Evolutionary conservation across 2,329 filamentous ascomycete genomes (phyloP), one percentile per base, ranked within the genome.

Genomic region (Thielaviopsis euricoi): DNA sequence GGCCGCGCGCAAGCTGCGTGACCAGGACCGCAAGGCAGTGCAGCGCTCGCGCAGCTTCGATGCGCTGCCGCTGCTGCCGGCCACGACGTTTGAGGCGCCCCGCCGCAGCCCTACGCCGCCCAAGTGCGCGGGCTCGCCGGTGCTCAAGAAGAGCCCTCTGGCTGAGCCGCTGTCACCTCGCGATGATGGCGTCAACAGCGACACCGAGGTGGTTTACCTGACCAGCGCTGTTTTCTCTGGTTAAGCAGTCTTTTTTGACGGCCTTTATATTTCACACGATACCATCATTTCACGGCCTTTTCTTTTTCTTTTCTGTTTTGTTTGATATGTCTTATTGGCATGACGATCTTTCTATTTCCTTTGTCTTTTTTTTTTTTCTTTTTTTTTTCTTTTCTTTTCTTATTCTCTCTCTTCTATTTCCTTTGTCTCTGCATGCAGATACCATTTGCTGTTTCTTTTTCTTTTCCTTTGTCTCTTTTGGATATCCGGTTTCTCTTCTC

Each of bases 31-130:
- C 26, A 73, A 65, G 52, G 68, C 72, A 52, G 64, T 76, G 21
- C 72, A 78, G 61, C 74, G 75, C 15, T 70, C 76, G 51, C 72
- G 67, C 52, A 81, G 78, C 67, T 74, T 77, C 53, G 77, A 80
- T 61, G 67, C 74, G 53, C 70, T 81, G 50, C 73, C 68, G 7
- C 6, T 17, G 37, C 37, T 37, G 71, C 71, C 25, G 62, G 65
- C 19, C 63, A 67, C 26, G 68, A 65, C 59, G 9, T 60, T 57
- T 19, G 55, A 60, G 55, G 29, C 58, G 21, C 58, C 55, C 10
- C 58, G 54, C 22, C 56, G 56, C 48, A 59, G 53, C 37, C 49
- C 58, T 21, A 40, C 53, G 10, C 53, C 58, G 23, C 58, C 58
- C 29, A 57, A 17, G 17, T 3, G 13, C 46, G 56, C 43, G 23